Evolutionary conservation across 2,329 filamentous ascomycete genomes (phyloP), one percentile per base, ranked within the genome.

Genomic region (Colletotrichum sp.): DNA sequence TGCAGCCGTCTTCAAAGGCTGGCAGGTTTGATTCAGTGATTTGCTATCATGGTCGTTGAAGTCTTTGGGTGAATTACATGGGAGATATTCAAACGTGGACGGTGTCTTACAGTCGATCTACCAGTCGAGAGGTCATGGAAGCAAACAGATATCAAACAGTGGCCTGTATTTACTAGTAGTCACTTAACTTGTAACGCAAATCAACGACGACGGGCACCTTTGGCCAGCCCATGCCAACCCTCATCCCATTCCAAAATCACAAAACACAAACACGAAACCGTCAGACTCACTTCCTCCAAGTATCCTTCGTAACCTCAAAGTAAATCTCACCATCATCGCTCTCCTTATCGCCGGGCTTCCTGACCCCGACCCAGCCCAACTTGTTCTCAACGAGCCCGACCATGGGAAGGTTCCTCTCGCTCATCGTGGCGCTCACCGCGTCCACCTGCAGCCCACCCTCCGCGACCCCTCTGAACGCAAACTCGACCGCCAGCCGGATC

Each of bases 381-480:
- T 79, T 81, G 30, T 77, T 74, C 16, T 81, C 72, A 0, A 78
- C 64, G n/a, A 82, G 71, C 30, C 39, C 44, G 27, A 80, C 65
- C 81, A 82, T 82, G 55, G 79, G 67, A 59, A 11, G 73, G 44
- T 82, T 82, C 39, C 76, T 73, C 71, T 74, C 77, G 25, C 68
- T 39, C 67, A 78, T 80, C 12, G 76, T 81, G 22, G 82, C 77
- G 15, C 80, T 81, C 8, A 83, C 79, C 67, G 80, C 57, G 63
- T 82, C 80, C 64, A 82, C 70, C 75, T 82, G 81, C 77, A 75
- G 77, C 0, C 81, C 81, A 39, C 81, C 80, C 28, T 78, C 69
- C 11, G 9, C 34, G 6, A 78, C 78, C 1, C 72, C 64, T 22
- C 66, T 61, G 36, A 82, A 82, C 6, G 78, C 82, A 79, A 80